These are phyloP conservation scores for Austropuccinia psidii DNA, from an alignment of 1,284 basidiomycete genomes.

Conservation along the genomic window DNA sequence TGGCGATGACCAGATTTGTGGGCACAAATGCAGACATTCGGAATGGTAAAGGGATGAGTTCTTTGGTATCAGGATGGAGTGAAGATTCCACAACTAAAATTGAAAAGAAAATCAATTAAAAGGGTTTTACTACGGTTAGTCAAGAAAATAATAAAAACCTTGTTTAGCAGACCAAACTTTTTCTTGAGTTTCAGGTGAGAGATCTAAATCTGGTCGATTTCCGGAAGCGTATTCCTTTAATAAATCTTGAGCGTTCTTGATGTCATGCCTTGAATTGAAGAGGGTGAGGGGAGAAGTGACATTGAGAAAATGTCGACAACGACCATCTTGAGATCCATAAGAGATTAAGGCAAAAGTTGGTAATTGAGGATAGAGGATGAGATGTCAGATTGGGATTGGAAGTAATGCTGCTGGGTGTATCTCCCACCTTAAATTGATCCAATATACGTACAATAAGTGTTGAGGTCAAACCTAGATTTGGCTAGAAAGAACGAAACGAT, in stretches of 20 bases:
- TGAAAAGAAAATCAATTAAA: neutral
- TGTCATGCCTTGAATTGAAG: constrained; percentile 49
- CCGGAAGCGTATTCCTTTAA: constrained; percentile 46
- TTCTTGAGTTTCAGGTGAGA: constrained; percentile 46
- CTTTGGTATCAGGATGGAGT: constrained; percentile 52
- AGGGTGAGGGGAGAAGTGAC: constrained; percentile 54
- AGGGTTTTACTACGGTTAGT: neutral
- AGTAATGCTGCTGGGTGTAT: neutral
- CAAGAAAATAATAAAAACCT: constrained; percentile 42
- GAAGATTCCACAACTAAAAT: constrained; percentile 44
- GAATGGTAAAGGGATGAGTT: constrained; percentile 53
- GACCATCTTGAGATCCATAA: constrained; percentile 44
- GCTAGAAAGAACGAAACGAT: neutral
- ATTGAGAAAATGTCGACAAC: constrained; percentile 52
- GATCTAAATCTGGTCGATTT: constrained; percentile 44
- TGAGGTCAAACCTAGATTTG: constrained; percentile 24
- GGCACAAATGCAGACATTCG: constrained; percentile 54
- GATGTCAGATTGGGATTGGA: neutral
- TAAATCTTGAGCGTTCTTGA: constrained; percentile 48
- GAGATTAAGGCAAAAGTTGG: no score
- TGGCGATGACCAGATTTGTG: constrained; percentile 52
- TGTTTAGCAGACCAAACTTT: constrained; percentile 50
- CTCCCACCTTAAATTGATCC: neutral
- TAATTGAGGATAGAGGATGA: neutral
- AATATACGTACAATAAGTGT: constrained; percentile 28